Evolutionary conservation across 2,329 filamentous ascomycete genomes (phyloP).

Genomic region (Trichoderma simmonsii): DNA sequence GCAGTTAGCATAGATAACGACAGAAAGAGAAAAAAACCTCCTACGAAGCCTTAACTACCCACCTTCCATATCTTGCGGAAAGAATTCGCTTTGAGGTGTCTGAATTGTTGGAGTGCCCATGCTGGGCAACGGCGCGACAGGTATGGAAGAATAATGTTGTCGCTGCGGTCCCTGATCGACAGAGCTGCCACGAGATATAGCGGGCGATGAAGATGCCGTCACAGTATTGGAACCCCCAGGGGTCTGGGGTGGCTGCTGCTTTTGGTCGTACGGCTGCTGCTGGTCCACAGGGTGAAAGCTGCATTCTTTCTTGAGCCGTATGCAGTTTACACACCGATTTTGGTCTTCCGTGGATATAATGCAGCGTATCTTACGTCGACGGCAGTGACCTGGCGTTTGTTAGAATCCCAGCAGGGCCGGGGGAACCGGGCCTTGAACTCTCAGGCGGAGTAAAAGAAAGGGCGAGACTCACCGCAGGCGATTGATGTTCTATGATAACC

Average conservation of each 20-base stretch:
- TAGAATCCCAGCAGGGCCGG: not conserved
- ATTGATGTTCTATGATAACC: slow-evolving; percentile 95
- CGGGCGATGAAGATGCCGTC: slow-evolving; percentile 50
- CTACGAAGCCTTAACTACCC: slow-evolving; percentile 28
- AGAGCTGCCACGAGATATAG: slow-evolving; percentile 41
- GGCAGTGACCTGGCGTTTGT: slow-evolving; percentile 69
- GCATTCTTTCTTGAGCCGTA: slow-evolving; percentile 90
- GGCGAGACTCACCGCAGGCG: slow-evolving; percentile 76
- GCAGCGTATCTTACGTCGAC: slow-evolving; percentile 89
- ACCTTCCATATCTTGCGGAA: slow-evolving; percentile 43
- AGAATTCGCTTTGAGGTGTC: slow-evolving; percentile 35
- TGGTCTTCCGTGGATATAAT: slow-evolving; percentile 73
- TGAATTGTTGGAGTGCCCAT: slow-evolving; percentile 41
- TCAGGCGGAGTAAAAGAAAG: not conserved
- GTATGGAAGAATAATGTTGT: slow-evolving; percentile 41
- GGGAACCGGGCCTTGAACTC: not conserved
- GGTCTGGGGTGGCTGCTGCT: slow-evolving; percentile 38
- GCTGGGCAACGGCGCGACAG: slow-evolving; percentile 43
- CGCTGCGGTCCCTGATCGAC: slow-evolving; percentile 41
- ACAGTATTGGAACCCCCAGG: slow-evolving; percentile 39
- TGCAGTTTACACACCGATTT: slow-evolving; percentile 86
- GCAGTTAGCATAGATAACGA: not conserved
- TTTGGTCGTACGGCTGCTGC: slow-evolving; percentile 52
- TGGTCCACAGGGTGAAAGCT: slow-evolving; percentile 89
- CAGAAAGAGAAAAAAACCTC: not conserved